Percentiles rank a stretch among this genome's conserved stretches.
Evolutionary conservation across 768 basidiomycete species (phyloP).

Genomic region (Gymnopilus dilepis): DNA sequence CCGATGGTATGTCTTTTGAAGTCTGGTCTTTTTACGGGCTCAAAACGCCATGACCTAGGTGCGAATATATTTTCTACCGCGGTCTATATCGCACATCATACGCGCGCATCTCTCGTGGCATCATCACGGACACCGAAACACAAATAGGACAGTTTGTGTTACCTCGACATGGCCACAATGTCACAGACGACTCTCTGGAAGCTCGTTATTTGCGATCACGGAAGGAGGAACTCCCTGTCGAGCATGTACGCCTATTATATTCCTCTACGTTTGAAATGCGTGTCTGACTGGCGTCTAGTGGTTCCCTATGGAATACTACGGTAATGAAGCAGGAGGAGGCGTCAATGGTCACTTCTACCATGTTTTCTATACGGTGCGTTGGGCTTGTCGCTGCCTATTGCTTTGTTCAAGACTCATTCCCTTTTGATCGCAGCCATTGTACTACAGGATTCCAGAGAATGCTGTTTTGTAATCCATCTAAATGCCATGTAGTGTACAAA

Average conservation of each 20-base stretch:
- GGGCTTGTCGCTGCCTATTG: neutral
- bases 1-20: conserved; percentile 57
- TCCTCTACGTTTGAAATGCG: neutral
- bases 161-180: conserved; percentile 58
- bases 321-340: conserved; percentile 55
- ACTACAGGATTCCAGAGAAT: conserved; percentile 53
- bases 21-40: neutral
- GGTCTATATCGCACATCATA: conserved; percentile 82
- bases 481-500: neutral
- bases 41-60: conserved; percentile 50
- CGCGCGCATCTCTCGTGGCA: conserved; percentile 79
- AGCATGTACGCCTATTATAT: conserved; percentile 53
- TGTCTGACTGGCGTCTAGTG: conserved; percentile 48
- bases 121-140: conserved; percentile 89
- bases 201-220: conserved; percentile 70
- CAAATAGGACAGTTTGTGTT: conserved; percentile 88
- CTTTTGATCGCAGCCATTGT: conserved; percentile 46
- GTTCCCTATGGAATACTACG: conserved; percentile 79
- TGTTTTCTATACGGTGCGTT: conserved; percentile 71
- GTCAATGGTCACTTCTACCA: conserved; percentile 78
- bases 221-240: conserved; percentile 69
- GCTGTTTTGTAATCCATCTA: conserved; percentile 39
- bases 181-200: conserved; percentile 61
- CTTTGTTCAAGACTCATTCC: neutral
- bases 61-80: conserved; percentile 90